Percentiles rank a stretch among this genome's conserved stretches.
These are phyloP conservation scores for Asclepias syriaca DNA, from an alignment of 257 asterid genomes.

Conservation along the genomic window DNA sequence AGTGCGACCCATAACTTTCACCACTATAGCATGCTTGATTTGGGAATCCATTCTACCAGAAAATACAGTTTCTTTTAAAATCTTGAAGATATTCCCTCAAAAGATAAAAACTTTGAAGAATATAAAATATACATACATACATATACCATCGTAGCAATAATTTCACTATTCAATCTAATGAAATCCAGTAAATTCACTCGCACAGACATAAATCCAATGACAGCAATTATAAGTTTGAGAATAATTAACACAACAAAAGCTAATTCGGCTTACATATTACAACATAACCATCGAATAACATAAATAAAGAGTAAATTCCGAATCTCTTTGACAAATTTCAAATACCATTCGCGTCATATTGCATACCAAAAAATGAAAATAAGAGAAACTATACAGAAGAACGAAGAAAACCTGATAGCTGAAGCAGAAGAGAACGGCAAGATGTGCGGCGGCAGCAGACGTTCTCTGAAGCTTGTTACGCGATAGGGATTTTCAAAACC, in stretches of 20 bases:
- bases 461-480: not conserved
- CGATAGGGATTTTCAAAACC: not conserved
- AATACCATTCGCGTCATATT: not conserved
- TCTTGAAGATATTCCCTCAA: not conserved
- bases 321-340: not conserved
- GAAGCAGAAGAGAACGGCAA: not conserved
- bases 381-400: not conserved
- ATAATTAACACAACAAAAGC: not conserved
- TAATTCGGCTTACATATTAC: not conserved
- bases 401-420: not conserved
- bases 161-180: not conserved
- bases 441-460: not conserved
- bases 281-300: not conserved
- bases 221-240: not conserved
- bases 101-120: not conserved
- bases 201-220: not conserved
- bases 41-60: slow-evolving; percentile 28
- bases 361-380: not conserved
- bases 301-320: not conserved
- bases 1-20: slow-evolving; percentile 29
- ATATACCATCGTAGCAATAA: not conserved
- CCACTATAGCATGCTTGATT: slow-evolving; percentile 28
- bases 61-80: not conserved
- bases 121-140: not conserved
- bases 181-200: not conserved